Evolutionary conservation across 257 asterid genomes (phyloP), one percentile per base, ranked within the genome.

Genomic region (Catharanthus roseus): DNA sequence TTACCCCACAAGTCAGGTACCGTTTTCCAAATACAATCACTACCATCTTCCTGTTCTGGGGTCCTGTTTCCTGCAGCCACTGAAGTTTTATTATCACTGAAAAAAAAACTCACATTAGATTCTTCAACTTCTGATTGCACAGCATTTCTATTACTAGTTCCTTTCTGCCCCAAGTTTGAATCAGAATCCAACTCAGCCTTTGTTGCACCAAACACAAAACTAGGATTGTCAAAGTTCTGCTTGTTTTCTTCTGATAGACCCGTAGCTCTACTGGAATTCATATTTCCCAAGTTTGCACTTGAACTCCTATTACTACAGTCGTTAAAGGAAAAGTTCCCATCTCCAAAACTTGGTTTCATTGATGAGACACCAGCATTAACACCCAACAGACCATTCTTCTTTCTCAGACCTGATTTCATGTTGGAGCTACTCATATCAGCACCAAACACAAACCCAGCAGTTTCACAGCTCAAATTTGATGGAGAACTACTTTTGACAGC

Each of bases 181-280:
- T 55, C 74, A 21, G 76, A 74, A 11, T 29, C 71, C 74, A 69
- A 15, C 36, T 19, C 72, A 70, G 33, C 69, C 45, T 70, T 73
- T 34, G 49, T 6, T 53, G 77, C 77, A 74, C 82, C 78, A 74
- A 81, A 82, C 34, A 70, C 83, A 78, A 82, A 82, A 39, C 69
- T 44, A 15, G 62, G 66, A 61, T 68, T 62, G 36, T 33, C 24
- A 11, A 33, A 68, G 54, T n/a, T 74, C 18, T 33, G 44, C 11
- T 26, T 19, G 49, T 69, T 50, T 11, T 34, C 65, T 58, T 69
- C 82, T 60, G 55, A 53, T 24, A 47, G 75, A 42, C 70, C 51
- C 69, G 58, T 24, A 54, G 58, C 68, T 74, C 77, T 61, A 54
- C 77, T 23, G 31, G 70, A 36, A 26, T 36, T 61, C 23, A 7